Evolutionary conservation across 306 rosid species (phyloP).

Genomic region (Vigna angularis): DNA sequence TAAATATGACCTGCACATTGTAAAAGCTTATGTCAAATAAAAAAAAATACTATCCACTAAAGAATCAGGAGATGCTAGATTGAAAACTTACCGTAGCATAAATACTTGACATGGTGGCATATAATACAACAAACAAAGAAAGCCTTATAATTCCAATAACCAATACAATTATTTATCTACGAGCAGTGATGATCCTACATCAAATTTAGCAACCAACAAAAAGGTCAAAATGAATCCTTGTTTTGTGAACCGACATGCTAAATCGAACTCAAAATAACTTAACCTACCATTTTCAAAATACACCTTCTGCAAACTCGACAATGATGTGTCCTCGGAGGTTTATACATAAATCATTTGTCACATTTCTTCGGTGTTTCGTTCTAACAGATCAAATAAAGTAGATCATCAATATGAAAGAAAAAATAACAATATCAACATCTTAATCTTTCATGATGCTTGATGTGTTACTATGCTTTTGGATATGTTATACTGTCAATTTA

Average conservation of each 20-base stretch:
- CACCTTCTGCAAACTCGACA: slow-evolving; percentile 93
- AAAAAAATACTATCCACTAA: not conserved
- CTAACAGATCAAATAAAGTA: slow-evolving; percentile 47
- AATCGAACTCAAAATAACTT: slow-evolving; percentile 18
- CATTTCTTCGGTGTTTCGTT: slow-evolving; percentile 58
- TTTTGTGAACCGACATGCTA: slow-evolving; percentile 13
- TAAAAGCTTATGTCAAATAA: slow-evolving; percentile 32
- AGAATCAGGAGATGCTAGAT: slow-evolving; percentile 33
- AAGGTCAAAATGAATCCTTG: slow-evolving; percentile 20
- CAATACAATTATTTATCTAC: slow-evolving; percentile 93
- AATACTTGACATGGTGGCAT: slow-evolving; percentile 65
- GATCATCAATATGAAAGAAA: not conserved
- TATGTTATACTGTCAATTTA: too few species aligned
- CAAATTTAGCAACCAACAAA: slow-evolving; percentile 40
- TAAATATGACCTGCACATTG: slow-evolving; percentile 57
- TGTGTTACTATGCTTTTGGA: too few species aligned
- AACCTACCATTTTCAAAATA: slow-evolving; percentile 92
- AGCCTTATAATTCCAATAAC: slow-evolving; percentile 90
- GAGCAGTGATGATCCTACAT: slow-evolving; percentile 93
- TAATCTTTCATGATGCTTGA: not conserved
- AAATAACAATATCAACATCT: slow-evolving; percentile 29
- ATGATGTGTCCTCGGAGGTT: slow-evolving; percentile 97
- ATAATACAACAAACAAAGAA: slow-evolving; percentile 63
- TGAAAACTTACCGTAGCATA: slow-evolving; percentile 66
- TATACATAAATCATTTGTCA: slow-evolving; percentile 74